Base-by-base conservation (phyloP, 1,139 yeast genomes). In the Pichia sp. region DNA sequence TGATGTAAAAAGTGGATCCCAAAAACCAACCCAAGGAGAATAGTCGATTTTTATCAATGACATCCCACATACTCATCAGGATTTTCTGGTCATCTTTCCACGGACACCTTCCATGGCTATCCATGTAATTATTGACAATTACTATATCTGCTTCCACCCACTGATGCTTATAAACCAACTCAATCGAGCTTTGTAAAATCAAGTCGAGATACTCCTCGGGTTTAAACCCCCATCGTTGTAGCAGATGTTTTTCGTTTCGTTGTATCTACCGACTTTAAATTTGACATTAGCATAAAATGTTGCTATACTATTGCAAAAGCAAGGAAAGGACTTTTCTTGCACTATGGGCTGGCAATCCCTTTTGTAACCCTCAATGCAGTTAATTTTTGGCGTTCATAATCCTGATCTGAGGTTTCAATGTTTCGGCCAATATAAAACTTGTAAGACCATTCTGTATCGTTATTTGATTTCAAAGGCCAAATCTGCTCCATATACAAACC, bases 101-200 rank as follows among this genome's bases (percentile, higher is more conserved):
- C 16, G 58, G 58, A 9, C 41, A 16, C 47, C 57, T 61, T 52
- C 72, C 72, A 51, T 69, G 72, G 48, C 68, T 65, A 3, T 66
- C 71, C 52, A 62, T 68, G 49, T 64, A 67, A 50, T 69, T 69
- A 50, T 69, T 69, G n/a, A 69, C 62, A 21, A 67, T 58, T 2
- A 61, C 66, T 48, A 69, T 54, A 56, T 69, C 72, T 4, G 71
- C 70, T 45, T 61, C 61, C 41, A 60, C 53, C 69, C 70, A 69
- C 10, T 51, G 41, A 43, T 68, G 71, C 1, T 57, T 50, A 41
- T 55, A 60, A 10, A 54, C 55, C 12, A 58, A 23, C 3, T 62
- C 53, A 3, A 52, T 48, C 1, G 67, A 60, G 3, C 55, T 51
- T 31, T 67, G 54, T 13, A 65, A 56, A 10, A 58, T 53, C 9